Evolutionary conservation across 495 filamentous ascomycete genomes (phyloP), one percentile per base, ranked within the genome.

Genomic region (Lepidopterella palustris): DNA sequence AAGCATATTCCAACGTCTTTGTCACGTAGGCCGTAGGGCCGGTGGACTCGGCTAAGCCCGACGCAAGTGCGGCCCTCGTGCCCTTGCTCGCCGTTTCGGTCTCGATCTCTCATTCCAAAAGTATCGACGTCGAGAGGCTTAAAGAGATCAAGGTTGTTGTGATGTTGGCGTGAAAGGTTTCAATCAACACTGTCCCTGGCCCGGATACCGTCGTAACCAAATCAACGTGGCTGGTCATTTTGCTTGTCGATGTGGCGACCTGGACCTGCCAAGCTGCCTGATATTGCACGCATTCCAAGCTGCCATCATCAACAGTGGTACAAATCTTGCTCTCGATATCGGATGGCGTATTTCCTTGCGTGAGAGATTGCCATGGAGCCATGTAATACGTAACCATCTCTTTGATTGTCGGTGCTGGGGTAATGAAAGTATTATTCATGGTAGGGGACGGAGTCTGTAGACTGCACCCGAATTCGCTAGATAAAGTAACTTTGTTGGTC

Each of bases 401-500:
- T 24, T 67, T 54, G 40, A 71, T 58, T 9, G 56, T 58, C 3
- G 66, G 68, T 3, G 63, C 58, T 21, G 72, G 67, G 1, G 69
- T 72, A 53, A 69, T 64, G 11, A 63, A 20, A 11, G 58, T 55
- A 29, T 58, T 40, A 10, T 23, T 49, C n/a, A 53, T 49, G n/a
- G 59, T 59, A 11, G 62, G 60, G 3, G 66, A 66, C 8, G 71
- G 64, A 11, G 59, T 65, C 10, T 60, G 61, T 0, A 72, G 52
- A 4, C 39, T 56, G 59, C 66, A 71, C 3, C 68, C 72, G 35
- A 59, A 69, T 11, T 71, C 60, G 57, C 62, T 72, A 6, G 70
- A 72, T 60, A 72, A 74, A 4, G 72, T 72, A 48, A 74, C 63
- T 20, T 71, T 54, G n/a, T 31, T 74, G 67, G 21, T 59, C 58